These are phyloP conservation scores for Aspergillus tamarii DNA, from an alignment of 2,329 filamentous ascomycete genomes.

Conservation along the genomic window DNA sequence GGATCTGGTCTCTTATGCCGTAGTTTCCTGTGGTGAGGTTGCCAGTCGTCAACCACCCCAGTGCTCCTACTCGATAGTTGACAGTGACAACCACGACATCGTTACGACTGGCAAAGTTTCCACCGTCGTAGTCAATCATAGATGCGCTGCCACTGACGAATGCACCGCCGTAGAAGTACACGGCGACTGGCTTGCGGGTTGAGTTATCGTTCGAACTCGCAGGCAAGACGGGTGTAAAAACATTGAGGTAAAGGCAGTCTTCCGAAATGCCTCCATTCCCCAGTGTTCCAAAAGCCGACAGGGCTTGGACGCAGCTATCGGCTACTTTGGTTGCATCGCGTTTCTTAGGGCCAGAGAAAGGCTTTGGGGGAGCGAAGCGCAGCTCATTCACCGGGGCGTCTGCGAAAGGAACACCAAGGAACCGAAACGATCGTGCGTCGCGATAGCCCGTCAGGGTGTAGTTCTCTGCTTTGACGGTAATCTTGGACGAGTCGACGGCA, in stretches of 20 bases:
- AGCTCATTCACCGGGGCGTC: constrained; percentile 48
- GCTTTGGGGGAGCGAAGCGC: constrained; percentile 45
- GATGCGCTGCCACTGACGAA: constrained; percentile 33
- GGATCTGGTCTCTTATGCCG: constrained; percentile 38
- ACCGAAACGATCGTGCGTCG: constrained; percentile 37
- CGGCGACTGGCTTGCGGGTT: constrained; percentile 26
- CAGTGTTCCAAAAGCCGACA: constrained; percentile 18
- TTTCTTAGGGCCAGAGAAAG: constrained; percentile 27
- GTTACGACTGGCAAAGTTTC: constrained; percentile 39
- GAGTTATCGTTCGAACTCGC: constrained; percentile 9
- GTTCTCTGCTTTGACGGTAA: constrained; percentile 18
- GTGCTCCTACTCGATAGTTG: constrained; percentile 39
- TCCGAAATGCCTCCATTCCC: constrained; percentile 29
- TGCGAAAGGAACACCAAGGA: constrained; percentile 54
- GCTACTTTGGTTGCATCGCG: constrained; percentile 34
- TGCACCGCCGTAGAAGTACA: constrained; percentile 40
- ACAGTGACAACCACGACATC: constrained; percentile 40
- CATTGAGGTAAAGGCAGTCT: constrained; percentile 41
- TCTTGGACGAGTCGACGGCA: constrained; percentile 22
- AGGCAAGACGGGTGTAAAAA: constrained; percentile 39
- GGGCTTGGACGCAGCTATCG: constrained; percentile 27
- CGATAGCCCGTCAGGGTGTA: constrained; percentile 31
- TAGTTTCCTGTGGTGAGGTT: constrained; percentile 39
- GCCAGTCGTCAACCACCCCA: constrained; percentile 38
- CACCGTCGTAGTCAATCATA: constrained; percentile 37